Conservation (phyloP, 2,329 filamentous ascomycete genomes). For the Byssoonygena ceratinophila region DNA sequence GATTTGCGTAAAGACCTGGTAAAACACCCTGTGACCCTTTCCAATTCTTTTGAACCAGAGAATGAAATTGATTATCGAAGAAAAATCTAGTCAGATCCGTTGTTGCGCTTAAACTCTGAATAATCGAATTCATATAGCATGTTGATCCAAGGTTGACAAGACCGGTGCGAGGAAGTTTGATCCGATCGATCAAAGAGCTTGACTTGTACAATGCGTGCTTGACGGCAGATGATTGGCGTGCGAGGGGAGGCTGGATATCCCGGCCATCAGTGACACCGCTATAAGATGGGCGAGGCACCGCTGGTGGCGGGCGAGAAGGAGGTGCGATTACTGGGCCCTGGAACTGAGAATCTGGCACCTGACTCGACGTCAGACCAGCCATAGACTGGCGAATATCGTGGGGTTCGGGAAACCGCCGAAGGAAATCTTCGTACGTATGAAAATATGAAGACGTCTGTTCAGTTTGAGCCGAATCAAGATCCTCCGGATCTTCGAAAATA, state of each 20-base stretch:
- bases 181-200: conserved; percentile 34
- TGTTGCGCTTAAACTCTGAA: conserved; percentile 74
- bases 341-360: conserved; percentile 23
- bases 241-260: conserved; percentile 36
- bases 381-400: conserved; percentile 50
- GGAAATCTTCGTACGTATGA: conserved; percentile 70
- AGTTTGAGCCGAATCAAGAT: conserved; percentile 36
- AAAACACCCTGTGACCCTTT: conserved; percentile 55
- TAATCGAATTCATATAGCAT: conserved; percentile 85
- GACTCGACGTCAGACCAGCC: conserved; percentile 29
- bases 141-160: conserved; percentile 70
- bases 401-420: conserved; percentile 67
- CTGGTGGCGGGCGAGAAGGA: conserved; percentile 55
- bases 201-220: conserved; percentile 36
- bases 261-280: conserved; percentile 62
- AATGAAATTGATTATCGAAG: conserved; percentile 51
- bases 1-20: conserved; percentile 51
- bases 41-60: conserved; percentile 53
- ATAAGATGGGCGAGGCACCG: conserved; percentile 61
- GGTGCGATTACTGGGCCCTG: conserved; percentile 44
- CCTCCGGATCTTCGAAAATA: conserved; percentile 34
- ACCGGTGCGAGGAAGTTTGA: conserved; percentile 55
- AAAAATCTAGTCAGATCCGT: conserved; percentile 52
- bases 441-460: conserved; percentile 47
- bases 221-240: conserved; percentile 37